Evolutionary conservation across 768 basidiomycete genomes (phyloP), one percentile per base, ranked within the genome.

Genomic region (Collybia mongolica): DNA sequence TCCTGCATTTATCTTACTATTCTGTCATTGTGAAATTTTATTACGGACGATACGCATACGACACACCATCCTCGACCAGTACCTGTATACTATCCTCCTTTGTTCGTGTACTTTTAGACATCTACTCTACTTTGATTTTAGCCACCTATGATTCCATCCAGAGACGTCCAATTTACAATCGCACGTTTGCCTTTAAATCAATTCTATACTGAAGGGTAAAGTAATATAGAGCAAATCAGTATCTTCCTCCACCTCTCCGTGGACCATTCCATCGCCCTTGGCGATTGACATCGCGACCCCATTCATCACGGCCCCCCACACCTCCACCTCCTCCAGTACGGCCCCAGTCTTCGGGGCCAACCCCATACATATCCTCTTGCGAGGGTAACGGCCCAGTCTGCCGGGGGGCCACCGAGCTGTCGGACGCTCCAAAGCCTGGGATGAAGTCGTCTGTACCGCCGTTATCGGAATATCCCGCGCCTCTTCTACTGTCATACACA

Each of bases 351-450:
- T 75, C 74, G 28, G 62, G 62, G 3, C 63, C 64, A 0, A 49
- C 53, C 0, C 70, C 72, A 61, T 73, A 76, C 64, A 77, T 70
- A 26, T 85, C 82, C 35, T 81, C 78, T 55, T 83, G 83, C 7
- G 66, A 57, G 7, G 63, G 54, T 50, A 56, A 56, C 47, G 68
- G 60, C 56, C 64, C 64, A 67, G 67, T 60, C 58, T 67, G 59
- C 58, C 60, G 60, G 59, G 59, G 55, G 19, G 52, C 39, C 7
- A 54, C 46, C 44, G 40, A 36, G 7, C 42, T 44, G 4, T 63
- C 64, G 12, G 60, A 60, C 6, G 69, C 69, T 9, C 82, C 79
- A 52, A 88, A 72, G 1, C 87, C 88, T 23, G 88, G 88, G 17
- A 88, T 82, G 53, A 76, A 73, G 53, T 83, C 83, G 39, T 86